Conservation (phyloP, 2,329 filamentous ascomycete genomes). For the Exophiala bonariae region DNA sequence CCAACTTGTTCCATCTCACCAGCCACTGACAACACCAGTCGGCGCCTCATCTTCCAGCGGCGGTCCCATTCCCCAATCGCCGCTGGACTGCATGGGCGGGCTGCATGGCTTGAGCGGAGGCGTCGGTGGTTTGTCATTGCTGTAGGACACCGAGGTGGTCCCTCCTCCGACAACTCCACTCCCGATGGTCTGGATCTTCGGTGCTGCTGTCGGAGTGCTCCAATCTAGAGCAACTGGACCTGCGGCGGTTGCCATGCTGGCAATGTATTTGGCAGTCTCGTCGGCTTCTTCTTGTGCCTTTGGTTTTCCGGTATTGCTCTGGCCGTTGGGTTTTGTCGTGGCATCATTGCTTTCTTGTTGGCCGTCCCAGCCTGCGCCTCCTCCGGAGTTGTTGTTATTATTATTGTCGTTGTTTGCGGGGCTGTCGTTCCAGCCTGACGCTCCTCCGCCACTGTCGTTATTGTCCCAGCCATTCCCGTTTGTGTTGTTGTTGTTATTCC, state of each 20-base stretch:
- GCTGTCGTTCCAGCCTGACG: neutral
- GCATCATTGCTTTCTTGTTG: conserved; percentile 5
- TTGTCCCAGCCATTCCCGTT: conserved; percentile 6
- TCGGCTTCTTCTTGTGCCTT: too few relatives aligned
- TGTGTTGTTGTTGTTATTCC: conserved; percentile 6
- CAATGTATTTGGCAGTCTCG: too few relatives aligned
- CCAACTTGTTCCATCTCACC: too few relatives aligned
- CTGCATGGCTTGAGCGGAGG: neutral
- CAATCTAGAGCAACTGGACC: too few relatives aligned
- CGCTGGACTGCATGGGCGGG: neutral
- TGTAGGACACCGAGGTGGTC: neutral
- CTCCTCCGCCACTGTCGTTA: conserved; percentile 1
- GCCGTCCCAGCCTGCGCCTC: conserved; percentile 10
- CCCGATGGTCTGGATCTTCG: neutral
- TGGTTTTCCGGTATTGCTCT: too few relatives aligned
- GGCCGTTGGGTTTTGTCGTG: too few relatives aligned
- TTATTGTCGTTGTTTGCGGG: neutral
- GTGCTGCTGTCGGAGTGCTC: too few relatives aligned
- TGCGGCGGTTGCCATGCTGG: too few relatives aligned
- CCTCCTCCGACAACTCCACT: neutral
- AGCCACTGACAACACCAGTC: too few relatives aligned
- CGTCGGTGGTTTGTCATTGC: neutral
- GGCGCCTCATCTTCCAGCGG: too few relatives aligned
- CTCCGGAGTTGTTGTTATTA: too few relatives aligned
- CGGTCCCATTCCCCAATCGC: too few relatives aligned